Evolutionary conservation across 2,329 filamentous ascomycete genomes (phyloP).

Genomic region (Beauveria medogensis): DNA sequence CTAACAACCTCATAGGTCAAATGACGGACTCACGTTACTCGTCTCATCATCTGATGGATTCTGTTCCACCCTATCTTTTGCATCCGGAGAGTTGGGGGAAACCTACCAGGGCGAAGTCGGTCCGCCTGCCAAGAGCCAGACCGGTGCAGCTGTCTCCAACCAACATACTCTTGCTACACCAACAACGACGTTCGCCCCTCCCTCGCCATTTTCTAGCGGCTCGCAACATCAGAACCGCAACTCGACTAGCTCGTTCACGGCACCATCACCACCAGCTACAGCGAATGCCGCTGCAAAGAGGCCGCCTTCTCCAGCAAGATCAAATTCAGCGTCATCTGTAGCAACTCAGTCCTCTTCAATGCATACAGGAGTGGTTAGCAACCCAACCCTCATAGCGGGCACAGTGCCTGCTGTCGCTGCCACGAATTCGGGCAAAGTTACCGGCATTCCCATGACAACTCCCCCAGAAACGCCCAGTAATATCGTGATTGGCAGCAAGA

Average conservation of each 20-base stretch:
- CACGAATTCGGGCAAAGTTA: conserved; percentile 56
- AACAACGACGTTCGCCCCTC: conserved; percentile 53
- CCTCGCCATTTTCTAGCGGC: conserved; percentile 46
- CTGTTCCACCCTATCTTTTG: conserved; percentile 84
- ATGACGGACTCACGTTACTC: conserved; percentile 53
- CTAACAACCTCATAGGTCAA: conserved; percentile 35
- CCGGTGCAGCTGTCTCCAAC: conserved; percentile 39
- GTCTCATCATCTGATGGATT: conserved; percentile 99
- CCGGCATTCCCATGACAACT: conserved; percentile 68
- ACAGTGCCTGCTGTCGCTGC: conserved; percentile 71
- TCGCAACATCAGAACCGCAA: conserved; percentile 48
- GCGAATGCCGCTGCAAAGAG: conserved; percentile 54
- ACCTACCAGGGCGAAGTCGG: conserved; percentile 63
- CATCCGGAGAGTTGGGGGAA: conserved; percentile 75
- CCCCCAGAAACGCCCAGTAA: conserved; percentile 77
- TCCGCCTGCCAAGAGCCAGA: conserved; percentile 31
- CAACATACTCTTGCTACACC: conserved; percentile 66
- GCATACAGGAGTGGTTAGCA: conserved; percentile 54
- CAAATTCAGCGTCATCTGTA: conserved; percentile 78
- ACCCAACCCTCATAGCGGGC: conserved; percentile 70
- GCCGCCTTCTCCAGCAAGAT: conserved; percentile 71
- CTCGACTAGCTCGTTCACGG: conserved; percentile 48
- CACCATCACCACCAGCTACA: conserved; percentile 47
- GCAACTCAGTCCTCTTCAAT: conserved; percentile 52
- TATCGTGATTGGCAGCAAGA: conserved; percentile 38